Percentiles rank a stretch among this genome's conserved stretches.
Conservation (phyloP, 2,329 filamentous ascomycete species). For the Penicillium griseofulvum region DNA sequence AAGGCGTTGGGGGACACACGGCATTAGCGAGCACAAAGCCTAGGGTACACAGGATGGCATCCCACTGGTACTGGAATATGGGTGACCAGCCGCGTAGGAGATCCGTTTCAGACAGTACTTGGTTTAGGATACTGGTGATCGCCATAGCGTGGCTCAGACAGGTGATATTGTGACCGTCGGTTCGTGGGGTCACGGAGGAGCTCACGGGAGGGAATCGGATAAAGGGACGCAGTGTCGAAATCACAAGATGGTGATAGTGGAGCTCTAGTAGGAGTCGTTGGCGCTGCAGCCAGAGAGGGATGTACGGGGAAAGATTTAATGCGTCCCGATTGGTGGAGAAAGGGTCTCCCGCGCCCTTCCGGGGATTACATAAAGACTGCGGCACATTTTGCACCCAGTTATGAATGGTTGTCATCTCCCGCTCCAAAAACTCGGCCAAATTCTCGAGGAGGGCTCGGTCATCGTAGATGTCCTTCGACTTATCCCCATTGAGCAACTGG, state of each 20-base stretch:
- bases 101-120: not conserved
- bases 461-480: not conserved
- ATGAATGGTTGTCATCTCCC: not conserved
- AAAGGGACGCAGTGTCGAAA: conserved; percentile 42
- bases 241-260: conserved; percentile 41
- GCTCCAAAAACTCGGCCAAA: not conserved
- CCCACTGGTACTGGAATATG: not conserved
- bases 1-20: conserved; percentile 22
- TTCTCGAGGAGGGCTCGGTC: not conserved
- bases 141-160: not conserved
- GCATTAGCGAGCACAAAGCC: conserved; percentile 13
- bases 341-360: not conserved
- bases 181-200: not conserved
- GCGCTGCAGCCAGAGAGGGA: conserved; percentile 43
- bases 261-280: conserved; percentile 45
- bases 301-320: conserved; percentile 27
- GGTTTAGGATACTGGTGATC: not conserved
- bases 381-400: not conserved
- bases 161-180: not conserved
- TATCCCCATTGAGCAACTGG: not conserved
- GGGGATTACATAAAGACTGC: not conserved
- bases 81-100: not conserved
- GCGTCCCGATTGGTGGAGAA: not conserved
- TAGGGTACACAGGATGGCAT: not conserved
- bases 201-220: conserved; percentile 34